Percentiles rank a stretch among this genome's conserved stretches.
phyloP scores from a whole-genome alignment of 2,329 filamentous ascomycete genomes.

The Pseudocercospora musae region DNA sequence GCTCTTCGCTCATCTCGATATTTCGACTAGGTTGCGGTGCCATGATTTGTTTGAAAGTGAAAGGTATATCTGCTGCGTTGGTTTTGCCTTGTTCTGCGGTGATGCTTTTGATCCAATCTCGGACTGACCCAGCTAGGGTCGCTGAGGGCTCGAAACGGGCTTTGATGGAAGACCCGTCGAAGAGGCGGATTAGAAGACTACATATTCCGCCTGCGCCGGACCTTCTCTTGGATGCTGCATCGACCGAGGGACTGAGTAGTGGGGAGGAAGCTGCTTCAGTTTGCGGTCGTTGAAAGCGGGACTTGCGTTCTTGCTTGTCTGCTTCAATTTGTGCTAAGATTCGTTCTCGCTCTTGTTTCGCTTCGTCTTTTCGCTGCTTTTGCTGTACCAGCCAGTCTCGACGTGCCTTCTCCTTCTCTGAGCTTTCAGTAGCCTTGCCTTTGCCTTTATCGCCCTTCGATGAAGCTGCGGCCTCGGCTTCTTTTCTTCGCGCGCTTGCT shows the following conservation, averaged over 20 bases:
- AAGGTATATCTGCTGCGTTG: constrained; percentile 51
- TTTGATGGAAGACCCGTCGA: constrained; percentile 78
- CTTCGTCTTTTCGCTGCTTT: constrained; percentile 61
- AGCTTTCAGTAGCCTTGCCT: constrained; percentile 38
- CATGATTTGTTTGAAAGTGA: constrained; percentile 79
- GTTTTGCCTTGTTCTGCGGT: constrained; percentile 41
- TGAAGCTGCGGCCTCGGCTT: constrained; percentile 31
- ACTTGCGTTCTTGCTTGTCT: constrained; percentile 67
- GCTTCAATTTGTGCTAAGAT: constrained; percentile 73
- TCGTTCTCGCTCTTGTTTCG: constrained; percentile 64
- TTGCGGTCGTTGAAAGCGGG: constrained; percentile 48
- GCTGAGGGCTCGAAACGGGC: constrained; percentile 61
- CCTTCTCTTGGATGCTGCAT: constrained; percentile 19
- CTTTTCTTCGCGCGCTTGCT: constrained; percentile 39
- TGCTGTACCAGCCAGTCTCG: constrained; percentile 41
- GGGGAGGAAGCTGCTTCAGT: constrained; percentile 12
- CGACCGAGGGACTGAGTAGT: constrained; percentile 14
- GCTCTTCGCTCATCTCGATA: constrained; percentile 73
- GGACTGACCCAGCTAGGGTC: constrained; percentile 64
- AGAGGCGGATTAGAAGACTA: constrained; percentile 70
- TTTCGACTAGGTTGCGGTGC: constrained; percentile 72
- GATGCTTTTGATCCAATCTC: constrained; percentile 70
- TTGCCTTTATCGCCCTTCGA: constrained; percentile 22
- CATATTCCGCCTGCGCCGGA: constrained; percentile 27
- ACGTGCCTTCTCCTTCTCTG: constrained; percentile 32